Base-by-base conservation (phyloP, 192 early-diverging fungal genomes). In the Pilaira anomala region DNA sequence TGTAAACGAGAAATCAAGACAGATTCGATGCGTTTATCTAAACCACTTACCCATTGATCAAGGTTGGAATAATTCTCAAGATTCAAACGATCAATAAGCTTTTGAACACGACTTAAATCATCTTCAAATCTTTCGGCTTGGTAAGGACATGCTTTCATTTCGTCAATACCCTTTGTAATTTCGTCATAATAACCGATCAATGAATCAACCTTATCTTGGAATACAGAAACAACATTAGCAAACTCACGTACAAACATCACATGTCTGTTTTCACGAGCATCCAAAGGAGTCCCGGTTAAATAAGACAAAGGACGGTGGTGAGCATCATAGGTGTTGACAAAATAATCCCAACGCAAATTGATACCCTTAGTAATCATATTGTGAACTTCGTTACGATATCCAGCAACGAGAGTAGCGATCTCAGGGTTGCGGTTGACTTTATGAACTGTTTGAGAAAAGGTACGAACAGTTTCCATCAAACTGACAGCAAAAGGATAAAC, bases 401-500 rank as follows among this genome's bases (percentile, higher is more conserved):
- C 91, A 8, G 94, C 95, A 18, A 96, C 89, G 44, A 99, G 83
- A 19, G 88, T 72, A 12, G 81, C 73, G 26, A 97, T 85, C 36
- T 84, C 88, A 3, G 81, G 82, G 67, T 94, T 86, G 48, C 83
- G 83, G 46, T 88, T 82, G 58, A 98, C 77, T 49, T 89, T 85
- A 55, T 88, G 83, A 50, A 90, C 76, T 22, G 93, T 90, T 67
- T 96, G 91, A 16, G 84, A 86, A 65, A 96, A 99, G 25, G 93
- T 96, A 19, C 94, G 82, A 21, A 96, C 89, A 1, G 97, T 94
- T 68, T 99, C 97, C 77, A 86, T 96, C 50, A 99, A 74, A 50
- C 91, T 91, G 14, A 99, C 96, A 13, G 98, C 96, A 76, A 92
- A 97, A 8, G 97, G 98, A 77, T 99, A 98, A 16, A 99, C 93